Percentiles rank a stretch among this genome's conserved stretches.
phyloP scores from a whole-genome alignment of 2,329 filamentous ascomycete genomes.

The Aspergillus fischeri region DNA sequence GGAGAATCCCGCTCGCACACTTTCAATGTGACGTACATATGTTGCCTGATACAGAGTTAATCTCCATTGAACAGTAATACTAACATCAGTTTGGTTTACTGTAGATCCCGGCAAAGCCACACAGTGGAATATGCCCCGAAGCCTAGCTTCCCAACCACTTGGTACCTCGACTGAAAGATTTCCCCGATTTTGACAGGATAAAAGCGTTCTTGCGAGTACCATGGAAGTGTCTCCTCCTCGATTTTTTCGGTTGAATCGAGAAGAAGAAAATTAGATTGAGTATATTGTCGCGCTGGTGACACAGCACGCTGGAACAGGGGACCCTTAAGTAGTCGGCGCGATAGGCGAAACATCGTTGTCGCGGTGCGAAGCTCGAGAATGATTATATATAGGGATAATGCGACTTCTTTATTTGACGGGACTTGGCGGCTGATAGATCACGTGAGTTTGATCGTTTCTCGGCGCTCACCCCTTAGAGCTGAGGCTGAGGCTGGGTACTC shows the following conservation, averaged over 20 bases:
- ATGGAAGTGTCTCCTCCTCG: constrained; percentile 5
- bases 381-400: too few relatives aligned
- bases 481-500: too few relatives aligned
- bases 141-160: constrained; percentile 7
- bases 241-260: constrained; percentile 4
- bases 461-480: too few relatives aligned
- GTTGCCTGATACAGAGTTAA: too few relatives aligned
- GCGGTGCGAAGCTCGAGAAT: not conserved
- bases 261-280: not conserved
- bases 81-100: constrained; percentile 1
- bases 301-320: not conserved
- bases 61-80: too few relatives aligned
- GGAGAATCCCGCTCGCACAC: constrained; percentile 9
- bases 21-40: constrained; percentile 4
- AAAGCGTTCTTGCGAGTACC: not conserved
- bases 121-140: constrained; percentile 6
- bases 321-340: not conserved
- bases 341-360: not conserved
- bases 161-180: constrained; percentile 4
- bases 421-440: too few relatives aligned
- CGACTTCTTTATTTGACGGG: too few relatives aligned
- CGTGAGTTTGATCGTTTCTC: too few relatives aligned
- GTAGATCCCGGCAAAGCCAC: constrained; percentile 11
- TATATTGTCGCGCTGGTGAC: not conserved
- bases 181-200: constrained; percentile 10